Evolutionary conservation across 805 yeast species (phyloP), one percentile per base, ranked within the genome.

Genomic region (Soucietia sequanensis): DNA sequence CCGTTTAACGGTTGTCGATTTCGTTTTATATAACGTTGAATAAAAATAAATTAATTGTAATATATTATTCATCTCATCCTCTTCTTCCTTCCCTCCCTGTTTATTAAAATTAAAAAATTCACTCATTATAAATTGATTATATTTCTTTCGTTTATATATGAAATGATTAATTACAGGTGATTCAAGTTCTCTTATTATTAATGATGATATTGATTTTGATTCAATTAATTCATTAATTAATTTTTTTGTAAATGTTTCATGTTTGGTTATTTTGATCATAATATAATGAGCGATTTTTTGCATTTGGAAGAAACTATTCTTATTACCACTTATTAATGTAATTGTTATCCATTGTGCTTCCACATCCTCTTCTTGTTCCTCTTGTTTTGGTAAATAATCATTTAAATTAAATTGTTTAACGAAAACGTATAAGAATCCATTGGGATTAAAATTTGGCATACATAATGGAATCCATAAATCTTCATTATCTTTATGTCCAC

Each of bases 401-500:
- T 46, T 37, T 10, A 64, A 34, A 14, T 46, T 42, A 23, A 63
- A 50, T 18, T 43, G 49, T 38, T 79, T 80, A 28, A 89, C 84
- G 50, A 84, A 87, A 9, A 88, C 80, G 52, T 93, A 85, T 5
- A 91, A 60, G 50, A 90, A 93, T 7, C 99, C 99, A 43, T 80
- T 80, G 2, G 87, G 65, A 52, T 93, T 91, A 65, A 91, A 91
- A 46, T 84, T 79, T 0, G 98, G 96, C 55, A 91, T 70, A 58
- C 99, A 91, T 0, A 91, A 70, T 0, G 99, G 99, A 9, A 86
- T 76, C 98, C 98, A 93, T 38, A 88, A 76, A 51, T 90, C 96
- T 46, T 84, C 84, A 37, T 68, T 52, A n/a, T n/a, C n/a, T 45
- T 74, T 42, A 48, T 35, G 38, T 6, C 31, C 36, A 18, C 35